Evolutionary conservation across 495 filamentous ascomycete genomes (phyloP), one percentile per base, ranked within the genome.

Genomic region (Geoglossum glabrum): DNA sequence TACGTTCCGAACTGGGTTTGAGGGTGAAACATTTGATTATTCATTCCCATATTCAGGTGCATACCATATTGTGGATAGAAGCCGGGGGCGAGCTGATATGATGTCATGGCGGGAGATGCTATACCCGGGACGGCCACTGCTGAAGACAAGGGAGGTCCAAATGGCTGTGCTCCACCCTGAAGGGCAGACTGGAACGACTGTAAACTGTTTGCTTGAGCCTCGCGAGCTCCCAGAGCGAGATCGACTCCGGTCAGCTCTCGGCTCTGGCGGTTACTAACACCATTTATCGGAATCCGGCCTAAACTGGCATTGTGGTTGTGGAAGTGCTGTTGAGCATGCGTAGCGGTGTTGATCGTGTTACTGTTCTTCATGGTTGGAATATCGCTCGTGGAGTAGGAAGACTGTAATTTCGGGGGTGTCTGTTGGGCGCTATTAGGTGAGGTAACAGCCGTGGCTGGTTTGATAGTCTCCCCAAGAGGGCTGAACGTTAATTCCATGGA

Each of bases 371-470:
- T 72, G 0, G 89, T 94, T n/a, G 90, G 85, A 4, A 96, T 72
- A 63, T 96, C 92, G 66, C 82, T 86, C 23, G 88, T 82, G 1
- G 92, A 96, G 69, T 86, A 96, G 1, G 90, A 95, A 3, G 85
- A 81, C 68, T 89, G 84, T 36, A 93, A 68, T 23, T 46, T 55
- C 5, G 59, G 59, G 15, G 59, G 54, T 15, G 54, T 45, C 25
- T 46, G 26, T 8, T 60, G 57, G 8, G 57, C 43, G 17, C 28
- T 52, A 26, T 13, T 31, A 63, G 25, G 68, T 66, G 64, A 69
- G 67, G 50, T 64, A 61, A 34, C 66, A 65, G 1, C 45, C 47
- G 51, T 38, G 47, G 36, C 36, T 40, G 65, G 60, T 38, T 47
- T 59, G 62, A 69, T 76, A 55, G 73, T 74, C 50, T 76, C 76